Evolutionary conservation across 2,329 filamentous ascomycete genomes (phyloP), one percentile per base, ranked within the genome.

Genomic region (Nemania bipapillata): DNA sequence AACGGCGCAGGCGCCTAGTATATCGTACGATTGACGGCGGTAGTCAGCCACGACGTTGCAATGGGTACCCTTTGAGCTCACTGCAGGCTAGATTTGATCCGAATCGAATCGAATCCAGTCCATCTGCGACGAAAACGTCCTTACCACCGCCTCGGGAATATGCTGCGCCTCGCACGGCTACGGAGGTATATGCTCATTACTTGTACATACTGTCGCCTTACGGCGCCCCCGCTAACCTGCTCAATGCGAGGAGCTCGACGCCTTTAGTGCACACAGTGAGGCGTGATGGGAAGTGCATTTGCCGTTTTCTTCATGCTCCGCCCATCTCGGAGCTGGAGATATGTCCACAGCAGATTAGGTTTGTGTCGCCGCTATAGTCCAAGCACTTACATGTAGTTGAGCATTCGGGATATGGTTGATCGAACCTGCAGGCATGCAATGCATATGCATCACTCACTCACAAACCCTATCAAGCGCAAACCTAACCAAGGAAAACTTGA

Each of bases 101-200:
- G 17, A 56, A 66, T 37, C 17, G 30, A 35, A 50, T 15, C 5
- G 30, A 45, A 20, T 45, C 37, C 17, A 20, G 20, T 45, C 40
- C 11, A 32, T 2, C 30, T 8, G 30, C 7, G 22, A 32, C 5
- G 35, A 20, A 24, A 40, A 4, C 4, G 11, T 50, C 17, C 17
- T 1, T 17, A 12, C 4, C 3, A 61, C 49, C 2, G 28, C 15
- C 20, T 32, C 61, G 9, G 52, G 50, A 28, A 30, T n/a, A 52
- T 50, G 54, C 55, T 20, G 32, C 30, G 6, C 37, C 37, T 4
- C 24, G n/a, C 2, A 6, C 9, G 22, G 42, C 15, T 7, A 47
- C 22, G 12, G 24, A 53, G 37, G 42, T 8, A 54, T 60, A 35
- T 61, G 63, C 37, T 65, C 56, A 3, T 30, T 66, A 40, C n/a